Evolutionary conservation across 495 filamentous ascomycete genomes (phyloP).

Genomic region (Bacidia gigantensis): DNA sequence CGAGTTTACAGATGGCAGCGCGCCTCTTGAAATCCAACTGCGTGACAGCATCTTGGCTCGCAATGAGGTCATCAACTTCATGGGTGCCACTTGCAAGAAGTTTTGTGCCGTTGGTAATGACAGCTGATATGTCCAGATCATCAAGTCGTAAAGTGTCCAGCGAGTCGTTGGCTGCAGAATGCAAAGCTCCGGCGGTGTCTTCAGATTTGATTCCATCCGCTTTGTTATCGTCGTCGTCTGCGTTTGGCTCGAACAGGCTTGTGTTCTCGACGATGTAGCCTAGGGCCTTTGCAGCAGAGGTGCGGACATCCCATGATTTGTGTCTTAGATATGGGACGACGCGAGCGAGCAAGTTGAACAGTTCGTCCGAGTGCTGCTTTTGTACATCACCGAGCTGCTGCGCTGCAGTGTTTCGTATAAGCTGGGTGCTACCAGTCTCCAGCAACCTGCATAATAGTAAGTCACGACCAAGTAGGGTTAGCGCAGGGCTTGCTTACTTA

Average conservation of each 20-base stretch:
- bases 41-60: conserved; percentile 62
- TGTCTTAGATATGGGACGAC: conserved; percentile 85
- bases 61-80: conserved; percentile 71
- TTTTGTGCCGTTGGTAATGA: conserved; percentile 68
- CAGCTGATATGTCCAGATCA: conserved; percentile 59
- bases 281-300: conserved; percentile 80
- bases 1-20: conserved; percentile 67
- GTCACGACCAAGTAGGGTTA: conserved; percentile 15
- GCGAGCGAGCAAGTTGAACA: conserved; percentile 92
- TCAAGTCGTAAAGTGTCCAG: conserved; percentile 57
- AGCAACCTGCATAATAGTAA: conserved; percentile 53
- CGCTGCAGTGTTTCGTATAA: conserved; percentile 92
- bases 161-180: conserved; percentile 10
- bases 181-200: conserved; percentile 21
- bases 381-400: conserved; percentile 94
- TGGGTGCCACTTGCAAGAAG: conserved; percentile 70
- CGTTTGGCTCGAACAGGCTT: conserved; percentile 76
- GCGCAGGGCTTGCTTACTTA: conserved; percentile 51
- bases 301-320: conserved; percentile 91
- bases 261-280: conserved; percentile 87
- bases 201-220: conserved; percentile 35
- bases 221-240: conserved; percentile 44
- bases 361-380: conserved; percentile 90
- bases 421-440: conserved; percentile 85
- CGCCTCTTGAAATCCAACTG: conserved; percentile 80